Percentiles rank a stretch among this genome's conserved stretches.
Evolutionary conservation across 768 basidiomycete species (phyloP).

Genomic region (Hypholoma fasciculare): DNA sequence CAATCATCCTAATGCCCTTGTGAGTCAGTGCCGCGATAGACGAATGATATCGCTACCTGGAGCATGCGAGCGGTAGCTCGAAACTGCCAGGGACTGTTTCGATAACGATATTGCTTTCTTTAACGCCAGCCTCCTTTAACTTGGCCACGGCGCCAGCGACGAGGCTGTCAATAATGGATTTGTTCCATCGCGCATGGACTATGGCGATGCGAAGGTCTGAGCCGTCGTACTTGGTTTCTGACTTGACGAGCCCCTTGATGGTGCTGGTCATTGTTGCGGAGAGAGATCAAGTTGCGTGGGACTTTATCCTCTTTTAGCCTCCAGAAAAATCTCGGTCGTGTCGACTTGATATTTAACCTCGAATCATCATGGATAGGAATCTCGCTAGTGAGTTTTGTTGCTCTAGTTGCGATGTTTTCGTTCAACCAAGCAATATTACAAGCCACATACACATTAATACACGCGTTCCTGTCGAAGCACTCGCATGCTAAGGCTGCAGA

Average conservation of each 20-base stretch:
- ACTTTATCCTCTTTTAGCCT: conserved; percentile 27
- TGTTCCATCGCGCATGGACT: conserved; percentile 97
- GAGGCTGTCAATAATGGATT: conserved; percentile 80
- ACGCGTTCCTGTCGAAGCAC: conserved; percentile 68
- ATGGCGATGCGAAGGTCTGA: conserved; percentile 83
- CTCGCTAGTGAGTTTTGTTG: conserved; percentile 46
- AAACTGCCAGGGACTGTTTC: conserved; percentile 95
- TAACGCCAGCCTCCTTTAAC: conserved; percentile 84
- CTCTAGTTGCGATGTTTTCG: not conserved
- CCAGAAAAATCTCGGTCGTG: conserved; percentile 14
- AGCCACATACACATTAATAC: conserved; percentile 79
- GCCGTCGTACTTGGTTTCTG: conserved; percentile 71
- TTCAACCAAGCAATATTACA: not conserved
- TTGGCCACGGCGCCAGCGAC: conserved; percentile 77
- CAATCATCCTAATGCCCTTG: conserved; percentile 67
- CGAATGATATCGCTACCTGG: conserved; percentile 52
- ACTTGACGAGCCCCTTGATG: conserved; percentile 77
- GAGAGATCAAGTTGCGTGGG: conserved; percentile 30
- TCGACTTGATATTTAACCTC: not conserved
- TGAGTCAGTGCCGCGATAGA: conserved; percentile 5
- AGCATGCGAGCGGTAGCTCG: conserved; percentile 88
- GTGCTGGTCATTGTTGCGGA: conserved; percentile 45
- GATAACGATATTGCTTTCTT: conserved; percentile 85
- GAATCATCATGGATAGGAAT: conserved; percentile 45
- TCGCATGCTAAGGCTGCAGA: conserved; percentile 71